Evolutionary conservation across 257 asterid genomes (phyloP).

Genomic region (Solanum medicagineum): DNA sequence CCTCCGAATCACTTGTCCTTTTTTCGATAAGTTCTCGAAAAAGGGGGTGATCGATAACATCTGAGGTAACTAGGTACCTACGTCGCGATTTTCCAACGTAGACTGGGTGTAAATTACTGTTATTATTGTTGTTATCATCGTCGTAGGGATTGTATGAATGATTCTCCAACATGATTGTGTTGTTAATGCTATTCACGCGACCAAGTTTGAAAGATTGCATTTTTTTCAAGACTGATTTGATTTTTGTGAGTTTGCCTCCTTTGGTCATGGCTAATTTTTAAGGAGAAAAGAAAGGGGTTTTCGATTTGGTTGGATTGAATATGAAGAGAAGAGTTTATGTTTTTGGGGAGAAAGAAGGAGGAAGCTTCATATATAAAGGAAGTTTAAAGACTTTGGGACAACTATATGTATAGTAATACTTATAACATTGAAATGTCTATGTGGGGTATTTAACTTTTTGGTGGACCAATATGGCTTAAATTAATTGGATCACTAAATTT

Average conservation of each 20-base stretch:
- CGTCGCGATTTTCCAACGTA: conserved; percentile 74
- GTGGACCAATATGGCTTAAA: background rate
- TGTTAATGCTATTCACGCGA: background rate
- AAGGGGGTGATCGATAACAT: conserved; percentile 55
- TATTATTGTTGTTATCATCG: background rate
- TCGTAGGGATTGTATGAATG: background rate
- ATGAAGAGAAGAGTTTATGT: background rate
- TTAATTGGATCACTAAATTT: background rate
- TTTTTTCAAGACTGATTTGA: conserved; percentile 21
- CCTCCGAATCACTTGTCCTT: conserved; percentile 2
- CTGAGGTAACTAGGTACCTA: conserved; percentile 47
- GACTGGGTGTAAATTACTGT: conserved; percentile 43
- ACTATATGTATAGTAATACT: background rate
- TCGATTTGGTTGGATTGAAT: background rate
- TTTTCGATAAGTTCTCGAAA: conserved; percentile 52
- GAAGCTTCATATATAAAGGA: conserved; percentile 7
- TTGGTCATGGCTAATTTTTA: conserved; percentile 9
- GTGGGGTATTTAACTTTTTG: background rate
- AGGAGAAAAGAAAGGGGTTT: no score
- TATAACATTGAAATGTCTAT: background rate
- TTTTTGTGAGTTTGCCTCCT: conserved; percentile 15
- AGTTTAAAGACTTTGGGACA: background rate
- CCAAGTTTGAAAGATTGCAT: conserved; percentile 24
- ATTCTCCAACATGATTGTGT: background rate
- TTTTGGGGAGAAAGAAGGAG: background rate